A percentile compares a stretch with the other conserved stretches of the same genome.
These are phyloP conservation scores for Neonothopanus nambi DNA, from an alignment of 1,284 basidiomycete genomes.

Conservation along the genomic window DNA sequence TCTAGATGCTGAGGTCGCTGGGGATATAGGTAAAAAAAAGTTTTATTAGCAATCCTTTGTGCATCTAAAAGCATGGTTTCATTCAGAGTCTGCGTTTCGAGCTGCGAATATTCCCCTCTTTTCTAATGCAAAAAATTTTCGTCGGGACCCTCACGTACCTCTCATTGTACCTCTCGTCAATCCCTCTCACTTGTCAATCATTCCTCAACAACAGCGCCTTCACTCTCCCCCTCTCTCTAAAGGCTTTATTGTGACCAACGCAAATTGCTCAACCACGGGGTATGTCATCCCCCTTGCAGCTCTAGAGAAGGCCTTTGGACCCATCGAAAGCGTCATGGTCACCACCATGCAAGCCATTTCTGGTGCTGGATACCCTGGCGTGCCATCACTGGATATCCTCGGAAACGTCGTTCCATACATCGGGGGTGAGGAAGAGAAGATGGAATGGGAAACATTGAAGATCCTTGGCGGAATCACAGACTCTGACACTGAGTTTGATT, in stretches of 20 bases:
- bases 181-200: conserved; percentile 81
- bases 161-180: conserved; percentile 98
- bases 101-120: conserved; percentile 90
- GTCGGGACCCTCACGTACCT: conserved; percentile 92
- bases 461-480: conserved; percentile 85
- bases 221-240: conserved; percentile 74
- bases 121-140: conserved; percentile 97
- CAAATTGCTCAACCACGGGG: conserved; percentile 97
- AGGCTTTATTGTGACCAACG: conserved; percentile 98
- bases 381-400: conserved; percentile 88
- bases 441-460: conserved; percentile 98
- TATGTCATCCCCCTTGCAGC: conserved; percentile 92
- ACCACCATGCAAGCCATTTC: conserved; percentile 99
- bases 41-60: background rate
- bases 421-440: conserved; percentile 96
- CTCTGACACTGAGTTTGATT: conserved; percentile 43
- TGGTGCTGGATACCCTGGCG: conserved; percentile 95
- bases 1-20: conserved; percentile 91
- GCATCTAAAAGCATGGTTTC: background rate
- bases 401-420: conserved; percentile 98
- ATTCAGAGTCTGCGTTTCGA: conserved; percentile 85
- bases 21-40: conserved; percentile 82
- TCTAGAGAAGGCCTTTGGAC: conserved; percentile 91
- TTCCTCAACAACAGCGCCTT: conserved; percentile 78
- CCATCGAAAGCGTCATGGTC: conserved; percentile 86